Evolutionary conservation across 257 asterid species (phyloP).

Genomic region (Datura wrightii): DNA sequence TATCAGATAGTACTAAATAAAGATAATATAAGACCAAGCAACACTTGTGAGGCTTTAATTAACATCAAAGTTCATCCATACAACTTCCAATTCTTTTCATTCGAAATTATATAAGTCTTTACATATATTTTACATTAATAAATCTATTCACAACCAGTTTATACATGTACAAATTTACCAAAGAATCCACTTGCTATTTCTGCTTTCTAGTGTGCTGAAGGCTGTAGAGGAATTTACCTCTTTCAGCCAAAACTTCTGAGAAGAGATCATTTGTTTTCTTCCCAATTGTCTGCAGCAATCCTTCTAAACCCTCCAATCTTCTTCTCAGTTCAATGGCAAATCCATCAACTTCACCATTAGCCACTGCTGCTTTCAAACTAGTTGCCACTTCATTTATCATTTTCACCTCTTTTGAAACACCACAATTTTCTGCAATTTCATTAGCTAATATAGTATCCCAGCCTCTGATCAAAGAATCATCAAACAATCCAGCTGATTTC

Average conservation of each 20-base stretch:
- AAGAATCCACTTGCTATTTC: conserved; percentile 25
- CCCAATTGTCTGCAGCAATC: conserved; percentile 42
- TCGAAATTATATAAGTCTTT: neutral
- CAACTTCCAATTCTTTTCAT: neutral
- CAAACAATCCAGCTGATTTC: conserved; percentile 36
- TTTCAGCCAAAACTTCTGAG: conserved; percentile 53
- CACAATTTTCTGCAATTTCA: conserved; percentile 38
- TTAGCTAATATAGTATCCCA: conserved; percentile 45
- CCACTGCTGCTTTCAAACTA: conserved; percentile 23
- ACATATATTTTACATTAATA: neutral
- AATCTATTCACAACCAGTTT: neutral
- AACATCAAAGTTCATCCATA: neutral
- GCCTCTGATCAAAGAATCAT: conserved; percentile 43
- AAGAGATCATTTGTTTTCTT: conserved; percentile 53
- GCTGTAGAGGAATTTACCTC: conserved; percentile 57
- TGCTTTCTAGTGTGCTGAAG: conserved; percentile 41
- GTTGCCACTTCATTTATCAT: conserved; percentile 51
- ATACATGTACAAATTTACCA: neutral
- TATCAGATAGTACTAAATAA: neutral
- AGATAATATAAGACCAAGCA: neutral
- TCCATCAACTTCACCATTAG: conserved; percentile 23
- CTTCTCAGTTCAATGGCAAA: conserved; percentile 41
- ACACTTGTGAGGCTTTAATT: neutral
- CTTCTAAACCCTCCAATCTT: conserved; percentile 51
- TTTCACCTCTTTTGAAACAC: conserved; percentile 51